Evolutionary conservation across 306 rosid species (phyloP).

Genomic region (Trifolium pratense): DNA sequence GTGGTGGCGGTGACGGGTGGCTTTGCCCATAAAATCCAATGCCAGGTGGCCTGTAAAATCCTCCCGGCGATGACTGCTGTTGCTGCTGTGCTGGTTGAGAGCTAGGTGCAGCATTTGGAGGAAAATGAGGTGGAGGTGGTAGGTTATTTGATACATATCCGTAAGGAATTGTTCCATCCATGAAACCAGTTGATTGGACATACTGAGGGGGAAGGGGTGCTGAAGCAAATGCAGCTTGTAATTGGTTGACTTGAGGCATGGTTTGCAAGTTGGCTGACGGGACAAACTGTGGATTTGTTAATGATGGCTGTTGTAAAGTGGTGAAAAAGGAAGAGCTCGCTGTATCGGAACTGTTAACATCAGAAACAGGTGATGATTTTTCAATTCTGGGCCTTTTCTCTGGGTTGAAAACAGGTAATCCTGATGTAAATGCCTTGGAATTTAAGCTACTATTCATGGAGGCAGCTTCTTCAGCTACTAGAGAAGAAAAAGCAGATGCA

Average conservation of each 20-base stretch:
- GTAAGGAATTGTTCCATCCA: conserved; percentile 65
- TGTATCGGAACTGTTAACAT: conserved; percentile 57
- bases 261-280: conserved; percentile 55
- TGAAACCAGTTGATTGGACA: conserved; percentile 64
- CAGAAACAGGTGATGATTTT: conserved; percentile 59
- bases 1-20: conserved; percentile 68
- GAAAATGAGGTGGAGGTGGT: conserved; percentile 86
- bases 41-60: conserved; percentile 74
- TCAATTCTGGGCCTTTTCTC: conserved; percentile 85
- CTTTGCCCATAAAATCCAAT: conserved; percentile 80
- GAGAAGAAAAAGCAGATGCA: conserved; percentile 83
- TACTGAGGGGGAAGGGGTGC: conserved; percentile 63
- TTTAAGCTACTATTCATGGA: conserved; percentile 59
- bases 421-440: conserved; percentile 60
- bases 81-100: conserved; percentile 63
- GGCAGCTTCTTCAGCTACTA: conserved; percentile 97
- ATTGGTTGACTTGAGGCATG: conserved; percentile 58
- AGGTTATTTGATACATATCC: conserved; percentile 64
- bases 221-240: conserved; percentile 61
- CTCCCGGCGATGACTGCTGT: conserved; percentile 62
- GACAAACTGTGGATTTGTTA: conserved; percentile 46
- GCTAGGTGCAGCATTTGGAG: conserved; percentile 64
- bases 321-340: conserved; percentile 53
- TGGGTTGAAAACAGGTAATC: conserved; percentile 58
- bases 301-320: conserved; percentile 54